Evolutionary conservation across 352 stramenopile species (phyloP).

Genomic region (Globisporangium ultimum): DNA sequence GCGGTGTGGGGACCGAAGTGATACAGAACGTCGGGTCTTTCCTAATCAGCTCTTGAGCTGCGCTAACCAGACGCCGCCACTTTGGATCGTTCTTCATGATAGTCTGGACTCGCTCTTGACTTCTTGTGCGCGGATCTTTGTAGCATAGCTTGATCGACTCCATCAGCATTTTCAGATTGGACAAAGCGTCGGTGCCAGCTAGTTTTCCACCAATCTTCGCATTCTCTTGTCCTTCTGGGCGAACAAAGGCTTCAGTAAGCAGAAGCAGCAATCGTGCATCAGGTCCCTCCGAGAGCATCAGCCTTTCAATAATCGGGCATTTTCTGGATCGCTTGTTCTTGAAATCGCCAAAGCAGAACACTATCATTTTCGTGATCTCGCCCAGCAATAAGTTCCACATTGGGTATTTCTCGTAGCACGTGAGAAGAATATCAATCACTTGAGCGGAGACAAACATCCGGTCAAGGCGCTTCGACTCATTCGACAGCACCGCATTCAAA

Average conservation of each 20-base stretch:
- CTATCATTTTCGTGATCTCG: slow-evolving; percentile 83
- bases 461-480: slow-evolving; percentile 81
- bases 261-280: slow-evolving; percentile 58
- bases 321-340: slow-evolving; percentile 82
- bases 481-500: slow-evolving; percentile 65
- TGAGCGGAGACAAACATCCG: slow-evolving; percentile 79
- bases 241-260: slow-evolving; percentile 51
- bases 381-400: slow-evolving; percentile 72
- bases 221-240: slow-evolving; percentile 6
- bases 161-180: slow-evolving; percentile 82
- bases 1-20: slow-evolving; percentile 41
- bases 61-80: slow-evolving; percentile 56
- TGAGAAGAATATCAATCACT: slow-evolving; percentile 63
- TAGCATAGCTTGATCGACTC: slow-evolving; percentile 77
- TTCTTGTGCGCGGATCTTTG: slow-evolving; percentile 66
- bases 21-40: slow-evolving; percentile 57
- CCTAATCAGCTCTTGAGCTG: slow-evolving; percentile 41
- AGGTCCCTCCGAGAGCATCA: slow-evolving; percentile 48
- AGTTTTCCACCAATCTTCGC: slow-evolving; percentile 27
- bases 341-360: slow-evolving; percentile 84
- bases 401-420: slow-evolving; percentile 81
- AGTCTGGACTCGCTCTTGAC: slow-evolving; percentile 62
- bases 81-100: slow-evolving; percentile 42
- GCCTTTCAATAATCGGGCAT: slow-evolving; percentile 73
- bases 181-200: slow-evolving; percentile 60